Conservation (phyloP, 202 grass and related monocot species). For the Elaeis oleifera region DNA sequence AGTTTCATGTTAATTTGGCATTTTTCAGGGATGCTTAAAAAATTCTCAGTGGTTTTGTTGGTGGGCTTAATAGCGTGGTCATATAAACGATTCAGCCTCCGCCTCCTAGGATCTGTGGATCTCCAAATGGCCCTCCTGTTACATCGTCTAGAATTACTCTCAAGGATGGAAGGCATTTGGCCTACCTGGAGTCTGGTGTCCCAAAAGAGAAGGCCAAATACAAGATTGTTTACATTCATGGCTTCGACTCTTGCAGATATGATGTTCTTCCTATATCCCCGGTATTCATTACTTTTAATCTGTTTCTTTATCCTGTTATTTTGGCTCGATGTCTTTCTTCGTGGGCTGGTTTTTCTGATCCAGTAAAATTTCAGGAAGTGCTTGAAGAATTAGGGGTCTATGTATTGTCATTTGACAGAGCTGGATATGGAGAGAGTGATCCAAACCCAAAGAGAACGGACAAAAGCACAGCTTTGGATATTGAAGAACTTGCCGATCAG, state of each 20-base stretch:
- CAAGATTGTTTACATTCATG: constrained; percentile 52
- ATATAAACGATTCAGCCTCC: constrained; percentile 37
- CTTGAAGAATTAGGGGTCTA: constrained; percentile 48
- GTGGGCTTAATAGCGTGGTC: constrained; percentile 29
- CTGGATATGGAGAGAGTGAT: constrained; percentile 53
- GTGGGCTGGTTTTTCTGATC: neutral
- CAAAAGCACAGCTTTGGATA: constrained; percentile 50
- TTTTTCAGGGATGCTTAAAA: constrained; percentile 30
- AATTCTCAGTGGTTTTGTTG: constrained; percentile 25
- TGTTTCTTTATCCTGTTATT: no score
- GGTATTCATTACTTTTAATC: no score
- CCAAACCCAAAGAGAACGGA: constrained; percentile 38
- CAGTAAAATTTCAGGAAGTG: constrained; percentile 31
- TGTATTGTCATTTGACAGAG: constrained; percentile 59
- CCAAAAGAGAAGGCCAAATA: constrained; percentile 42
- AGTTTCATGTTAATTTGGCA: no score
- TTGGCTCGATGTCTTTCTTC: no score
- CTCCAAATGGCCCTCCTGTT: constrained; percentile 36
- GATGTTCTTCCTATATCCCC: no score
- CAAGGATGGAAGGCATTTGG: constrained; percentile 44
- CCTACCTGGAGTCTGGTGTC: constrained; percentile 45
- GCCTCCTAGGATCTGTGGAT: constrained; percentile 36
- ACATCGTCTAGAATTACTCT: constrained; percentile 60
- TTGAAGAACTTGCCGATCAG: constrained; percentile 48
- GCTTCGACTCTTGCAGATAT: constrained; percentile 32